Evolutionary conservation across 2,329 filamentous ascomycete species (phyloP).

Genomic region (Aspergillus sp.): DNA sequence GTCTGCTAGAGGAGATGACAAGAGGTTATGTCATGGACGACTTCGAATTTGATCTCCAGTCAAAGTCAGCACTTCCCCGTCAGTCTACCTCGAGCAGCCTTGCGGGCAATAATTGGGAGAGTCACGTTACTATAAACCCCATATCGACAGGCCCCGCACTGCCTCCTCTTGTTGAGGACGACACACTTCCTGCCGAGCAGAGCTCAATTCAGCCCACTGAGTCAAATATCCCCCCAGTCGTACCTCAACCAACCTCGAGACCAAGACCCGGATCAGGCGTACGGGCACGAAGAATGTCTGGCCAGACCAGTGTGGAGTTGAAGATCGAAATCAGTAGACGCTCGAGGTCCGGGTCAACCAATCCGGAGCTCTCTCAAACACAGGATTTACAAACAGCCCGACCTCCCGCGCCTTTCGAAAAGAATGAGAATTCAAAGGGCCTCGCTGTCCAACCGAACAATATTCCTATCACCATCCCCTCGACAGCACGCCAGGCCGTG

Average conservation of each 20-base stretch:
- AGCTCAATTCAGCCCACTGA: constrained; percentile 43
- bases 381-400: constrained; percentile 29
- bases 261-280: constrained; percentile 55
- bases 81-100: constrained; percentile 82
- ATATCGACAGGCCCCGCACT: constrained; percentile 70
- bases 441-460: constrained; percentile 22
- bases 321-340: constrained; percentile 78
- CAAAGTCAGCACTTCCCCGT: constrained; percentile 70
- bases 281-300: constrained; percentile 77
- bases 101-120: constrained; percentile 80
- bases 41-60: constrained; percentile 73
- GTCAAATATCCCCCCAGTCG: constrained; percentile 35
- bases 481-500: constrained; percentile 32
- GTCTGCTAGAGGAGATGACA: constrained; percentile 85
- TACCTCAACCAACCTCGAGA: constrained; percentile 11
- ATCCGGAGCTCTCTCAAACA: constrained; percentile 34
- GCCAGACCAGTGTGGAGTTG: constrained; percentile 77
- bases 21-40: constrained; percentile 81
- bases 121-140: constrained; percentile 74
- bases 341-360: constrained; percentile 30
- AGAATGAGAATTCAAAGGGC: constrained; percentile 32
- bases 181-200: constrained; percentile 43
- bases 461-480: constrained; percentile 18
- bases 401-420: constrained; percentile 34
- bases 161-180: constrained; percentile 73